These are phyloP conservation scores for Elasticomyces elasticus DNA, from an alignment of 495 filamentous ascomycete genomes.

Conservation along the genomic window DNA sequence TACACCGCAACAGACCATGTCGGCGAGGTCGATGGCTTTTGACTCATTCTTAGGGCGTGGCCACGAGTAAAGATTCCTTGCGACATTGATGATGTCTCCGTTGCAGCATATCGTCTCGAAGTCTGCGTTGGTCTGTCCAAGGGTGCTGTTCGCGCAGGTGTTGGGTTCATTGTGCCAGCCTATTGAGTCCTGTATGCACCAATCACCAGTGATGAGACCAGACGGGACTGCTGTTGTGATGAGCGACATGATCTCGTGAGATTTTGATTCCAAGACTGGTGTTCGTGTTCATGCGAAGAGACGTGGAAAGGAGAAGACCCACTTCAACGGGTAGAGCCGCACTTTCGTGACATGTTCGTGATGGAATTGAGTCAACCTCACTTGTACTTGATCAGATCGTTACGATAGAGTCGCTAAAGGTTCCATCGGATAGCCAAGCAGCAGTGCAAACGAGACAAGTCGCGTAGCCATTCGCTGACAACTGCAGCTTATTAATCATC, in stretches of 20 bases:
- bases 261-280: too few relatives aligned
- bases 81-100: not conserved
- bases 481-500: too few relatives aligned
- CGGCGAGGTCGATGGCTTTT: not conserved
- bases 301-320: too few relatives aligned
- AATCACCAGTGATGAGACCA: not conserved
- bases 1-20: not conserved
- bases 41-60: not conserved
- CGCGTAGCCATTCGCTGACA: too few relatives aligned
- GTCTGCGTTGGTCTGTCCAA: not conserved
- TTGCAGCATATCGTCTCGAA: conserved; percentile 1
- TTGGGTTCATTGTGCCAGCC: not conserved
- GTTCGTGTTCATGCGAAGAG: too few relatives aligned
- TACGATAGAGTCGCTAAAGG: too few relatives aligned
- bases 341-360: too few relatives aligned
- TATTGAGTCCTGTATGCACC: not conserved
- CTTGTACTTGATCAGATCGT: too few relatives aligned
- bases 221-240: not conserved
- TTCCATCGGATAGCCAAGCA: too few relatives aligned
- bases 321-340: too few relatives aligned
- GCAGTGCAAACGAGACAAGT: too few relatives aligned
- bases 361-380: too few relatives aligned
- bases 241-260: not conserved
- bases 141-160: not conserved
- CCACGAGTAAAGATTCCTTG: not conserved